These are phyloP conservation scores for Termitomyces sp. DNA, from an alignment of 768 basidiomycete genomes.

Conservation along the genomic window DNA sequence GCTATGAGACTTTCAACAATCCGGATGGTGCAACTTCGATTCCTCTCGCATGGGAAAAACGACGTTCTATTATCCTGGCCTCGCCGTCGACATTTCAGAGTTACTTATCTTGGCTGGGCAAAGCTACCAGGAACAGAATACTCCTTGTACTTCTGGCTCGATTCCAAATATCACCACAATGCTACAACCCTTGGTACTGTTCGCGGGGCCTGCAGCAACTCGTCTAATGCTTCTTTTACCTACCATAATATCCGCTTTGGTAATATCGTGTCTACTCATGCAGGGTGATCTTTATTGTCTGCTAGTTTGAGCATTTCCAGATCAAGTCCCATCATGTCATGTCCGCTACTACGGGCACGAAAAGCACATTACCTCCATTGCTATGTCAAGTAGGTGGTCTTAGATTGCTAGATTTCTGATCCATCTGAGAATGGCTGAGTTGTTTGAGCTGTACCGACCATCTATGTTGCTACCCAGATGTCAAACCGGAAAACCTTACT, in stretches of 20 bases:
- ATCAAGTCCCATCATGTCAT: background rate
- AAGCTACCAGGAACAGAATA: conserved; percentile 34
- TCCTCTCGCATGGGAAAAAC: conserved; percentile 46
- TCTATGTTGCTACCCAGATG: conserved; percentile 23
- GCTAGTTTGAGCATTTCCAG: no score
- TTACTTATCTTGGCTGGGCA: conserved; percentile 25
- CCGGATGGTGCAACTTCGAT: conserved; percentile 51
- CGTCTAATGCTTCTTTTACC: conserved; percentile 35
- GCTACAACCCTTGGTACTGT: conserved; percentile 34
- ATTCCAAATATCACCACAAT: conserved; percentile 41
- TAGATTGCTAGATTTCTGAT: background rate
- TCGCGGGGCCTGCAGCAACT: conserved; percentile 42
- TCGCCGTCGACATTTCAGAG: conserved; percentile 38
- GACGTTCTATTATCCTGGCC: conserved; percentile 40
- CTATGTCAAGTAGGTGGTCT: background rate
- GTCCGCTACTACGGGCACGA: background rate
- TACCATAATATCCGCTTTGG: conserved; percentile 53
- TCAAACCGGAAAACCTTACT: conserved; percentile 20
- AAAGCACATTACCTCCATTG: no score
- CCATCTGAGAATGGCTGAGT: no score
- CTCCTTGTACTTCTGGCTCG: conserved; percentile 51
- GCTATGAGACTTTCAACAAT: conserved; percentile 19
- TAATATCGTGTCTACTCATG: conserved; percentile 25
- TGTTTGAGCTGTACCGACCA: conserved; percentile 21
- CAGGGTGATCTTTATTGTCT: background rate